A percentile compares a stretch with the other conserved stretches of the same genome.
phyloP scores from a whole-genome alignment of 331 rosid genomes.

The Quercus tomentella region DNA sequence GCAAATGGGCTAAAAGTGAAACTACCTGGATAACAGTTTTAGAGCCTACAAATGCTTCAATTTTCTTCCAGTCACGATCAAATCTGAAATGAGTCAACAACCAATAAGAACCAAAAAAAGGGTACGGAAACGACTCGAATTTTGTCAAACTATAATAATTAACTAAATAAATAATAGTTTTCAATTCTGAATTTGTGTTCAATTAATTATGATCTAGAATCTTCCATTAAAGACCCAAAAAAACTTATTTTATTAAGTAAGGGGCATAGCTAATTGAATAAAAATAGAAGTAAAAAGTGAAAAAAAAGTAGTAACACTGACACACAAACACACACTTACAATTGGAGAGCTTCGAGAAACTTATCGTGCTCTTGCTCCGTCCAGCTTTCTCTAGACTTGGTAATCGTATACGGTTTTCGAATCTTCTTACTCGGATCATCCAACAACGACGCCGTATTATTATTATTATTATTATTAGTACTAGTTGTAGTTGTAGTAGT shows the following conservation, averaged over 20 bases:
- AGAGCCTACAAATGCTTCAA: slow-evolving; percentile 93
- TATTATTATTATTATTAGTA: neutral
- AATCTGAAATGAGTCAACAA: slow-evolving; percentile 44
- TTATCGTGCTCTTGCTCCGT: slow-evolving; percentile 95
- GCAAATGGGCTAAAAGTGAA: neutral
- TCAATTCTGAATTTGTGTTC: neutral
- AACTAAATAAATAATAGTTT: neutral
- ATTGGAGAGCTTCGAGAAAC: slow-evolving; percentile 95
- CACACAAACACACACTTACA: slow-evolving; percentile 41
- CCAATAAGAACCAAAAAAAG: neutral
- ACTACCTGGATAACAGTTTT: slow-evolving; percentile 94
- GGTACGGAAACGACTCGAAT: neutral
- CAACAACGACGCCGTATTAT: slow-evolving; percentile 12
- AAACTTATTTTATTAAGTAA: too few species aligned
- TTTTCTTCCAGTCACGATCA: slow-evolving; percentile 99
- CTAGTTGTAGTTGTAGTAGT: neutral
- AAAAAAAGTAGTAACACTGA: neutral
- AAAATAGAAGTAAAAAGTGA: neutral
- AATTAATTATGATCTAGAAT: neutral
- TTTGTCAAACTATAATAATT: neutral
- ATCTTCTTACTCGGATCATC: slow-evolving; percentile 73
- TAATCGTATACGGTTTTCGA: slow-evolving; percentile 86
- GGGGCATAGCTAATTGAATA: too few species aligned
- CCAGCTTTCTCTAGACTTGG: slow-evolving; percentile 96
- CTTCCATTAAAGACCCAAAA: neutral